Evolutionary conservation across 257 asterid species (phyloP).

Genomic region (Jasminum sambac): DNA sequence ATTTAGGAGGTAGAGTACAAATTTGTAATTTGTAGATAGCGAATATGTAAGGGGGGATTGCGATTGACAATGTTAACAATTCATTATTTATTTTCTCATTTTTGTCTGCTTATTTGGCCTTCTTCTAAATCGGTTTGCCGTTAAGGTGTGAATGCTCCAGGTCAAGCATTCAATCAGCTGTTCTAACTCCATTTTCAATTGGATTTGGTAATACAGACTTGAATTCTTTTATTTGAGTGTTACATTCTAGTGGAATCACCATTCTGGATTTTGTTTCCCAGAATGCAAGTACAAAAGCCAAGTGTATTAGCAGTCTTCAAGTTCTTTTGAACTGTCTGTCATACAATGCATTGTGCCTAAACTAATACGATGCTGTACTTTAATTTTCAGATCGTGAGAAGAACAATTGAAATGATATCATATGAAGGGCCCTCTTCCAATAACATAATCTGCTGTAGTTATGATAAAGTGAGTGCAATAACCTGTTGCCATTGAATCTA

Average conservation of each 20-base stretch:
- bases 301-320: background rate
- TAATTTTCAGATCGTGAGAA: constrained; percentile 59
- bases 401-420: constrained; percentile 59
- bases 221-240: background rate
- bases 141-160: background rate
- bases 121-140: background rate
- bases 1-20: background rate
- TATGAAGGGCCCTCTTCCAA: constrained; percentile 39
- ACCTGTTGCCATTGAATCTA: background rate
- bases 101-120: background rate
- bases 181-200: background rate
- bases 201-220: background rate
- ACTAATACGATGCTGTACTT: background rate
- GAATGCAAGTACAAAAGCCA: background rate
- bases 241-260: background rate
- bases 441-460: constrained; percentile 58
- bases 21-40: background rate
- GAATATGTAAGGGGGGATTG: background rate
- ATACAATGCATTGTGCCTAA: background rate
- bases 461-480: constrained; percentile 49
- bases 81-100: background rate
- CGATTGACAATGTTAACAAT: background rate
- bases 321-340: background rate
- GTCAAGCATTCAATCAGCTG: background rate
- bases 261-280: background rate